phyloP scores from a whole-genome alignment of 116 monocot genomes.

The Zostera marina region DNA sequence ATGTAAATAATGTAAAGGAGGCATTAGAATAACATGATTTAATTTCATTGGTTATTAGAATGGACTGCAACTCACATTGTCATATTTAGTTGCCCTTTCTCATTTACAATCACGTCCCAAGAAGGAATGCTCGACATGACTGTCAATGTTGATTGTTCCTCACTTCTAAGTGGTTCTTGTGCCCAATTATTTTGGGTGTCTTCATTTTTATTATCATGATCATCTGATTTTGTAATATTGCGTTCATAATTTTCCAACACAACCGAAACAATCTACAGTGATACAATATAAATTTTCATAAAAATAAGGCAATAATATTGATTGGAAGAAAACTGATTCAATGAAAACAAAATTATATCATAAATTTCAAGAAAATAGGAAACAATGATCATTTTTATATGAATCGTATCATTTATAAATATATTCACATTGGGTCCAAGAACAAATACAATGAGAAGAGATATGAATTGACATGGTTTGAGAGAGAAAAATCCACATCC shows the following conservation, averaged over 20 bases:
- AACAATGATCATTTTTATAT: no score
- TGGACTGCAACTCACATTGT: conserved; percentile 26
- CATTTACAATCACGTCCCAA: conserved; percentile 57
- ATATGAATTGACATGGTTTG: no score
- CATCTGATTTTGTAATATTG: conserved; percentile 25
- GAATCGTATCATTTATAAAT: no score
- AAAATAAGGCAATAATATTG: not conserved
- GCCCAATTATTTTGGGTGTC: conserved; percentile 26
- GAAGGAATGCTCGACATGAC: conserved; percentile 40
- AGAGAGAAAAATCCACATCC: not conserved
- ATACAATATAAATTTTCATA: not conserved
- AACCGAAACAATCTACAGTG: conserved; percentile 64
- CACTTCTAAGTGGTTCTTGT: conserved; percentile 65
- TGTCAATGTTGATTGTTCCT: conserved; percentile 32
- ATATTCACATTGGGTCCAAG: no score
- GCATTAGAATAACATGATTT: not conserved
- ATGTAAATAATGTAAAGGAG: not conserved
- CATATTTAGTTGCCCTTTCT: conserved; percentile 41
- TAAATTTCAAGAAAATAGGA: no score
- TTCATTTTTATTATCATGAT: conserved; percentile 16
- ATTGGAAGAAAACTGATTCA: not conserved
- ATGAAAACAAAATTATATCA: not conserved
- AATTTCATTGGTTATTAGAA: not conserved
- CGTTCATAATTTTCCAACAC: conserved; percentile 74
- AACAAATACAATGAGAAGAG: no score